Evolutionary conservation across 495 filamentous ascomycete species (phyloP), one percentile per base, ranked within the genome.

Genomic region (Elaphomyces granulatus): DNA sequence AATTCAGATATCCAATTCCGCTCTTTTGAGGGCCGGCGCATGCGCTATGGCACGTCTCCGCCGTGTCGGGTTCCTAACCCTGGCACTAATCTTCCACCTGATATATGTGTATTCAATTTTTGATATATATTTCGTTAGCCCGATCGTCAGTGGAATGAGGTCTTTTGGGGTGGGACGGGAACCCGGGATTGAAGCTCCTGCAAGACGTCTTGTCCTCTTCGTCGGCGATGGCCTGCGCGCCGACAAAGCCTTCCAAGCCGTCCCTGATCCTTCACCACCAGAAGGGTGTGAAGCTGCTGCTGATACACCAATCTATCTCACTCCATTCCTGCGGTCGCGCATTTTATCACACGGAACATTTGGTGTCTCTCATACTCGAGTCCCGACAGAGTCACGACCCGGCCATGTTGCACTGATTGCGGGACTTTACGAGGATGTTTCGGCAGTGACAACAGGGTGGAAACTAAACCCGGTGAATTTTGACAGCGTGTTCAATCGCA

Each of bases 391-490:
- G 60, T 99, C 92, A 12, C 74, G 92, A 21, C 92, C 92, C 0
- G 92, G 92, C 20, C 92, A 99, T 71, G 92, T 99, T 45, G 92
- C 92, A 15, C 72, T 99, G 35, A 99, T 99, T 51, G 92, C 92
- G 15, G 92, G 92, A 12, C 65, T 99, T 35, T 99, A 99, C 54
- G 92, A 99, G 57, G 92, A 99, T 67, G 92, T 99, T 4, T 95
- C 88, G 32, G 80, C 92, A 2, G 92, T 99, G 15, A 94, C 81
- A 21, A 99, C 92, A 7, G 92, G 92, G 10, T 99, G 92, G 92
- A 96, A 96, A 59, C 60, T 95, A 50, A 99, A 99, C 54, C 90
- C 92, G 0, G 92, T 99, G 45, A 83, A 95, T 54, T 99, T 99
- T 51, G 92, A 99, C 63, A 94, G 87, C 48, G 82, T 99, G 8